These are phyloP conservation scores for Penicillium sp. DNA, from an alignment of 2,329 filamentous ascomycete genomes.

Conservation along the genomic window DNA sequence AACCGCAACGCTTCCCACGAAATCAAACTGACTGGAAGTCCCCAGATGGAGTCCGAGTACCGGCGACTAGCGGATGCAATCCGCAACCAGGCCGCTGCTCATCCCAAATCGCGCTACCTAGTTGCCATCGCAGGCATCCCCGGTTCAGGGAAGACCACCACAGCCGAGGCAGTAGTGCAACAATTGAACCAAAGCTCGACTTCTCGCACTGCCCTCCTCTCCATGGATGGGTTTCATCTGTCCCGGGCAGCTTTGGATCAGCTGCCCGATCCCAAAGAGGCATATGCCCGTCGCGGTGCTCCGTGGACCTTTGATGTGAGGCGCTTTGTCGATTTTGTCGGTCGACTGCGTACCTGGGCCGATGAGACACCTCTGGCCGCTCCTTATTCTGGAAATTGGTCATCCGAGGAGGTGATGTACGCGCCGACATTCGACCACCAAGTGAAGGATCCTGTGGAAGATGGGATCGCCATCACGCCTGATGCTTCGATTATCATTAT, in stretches of 20 bases:
- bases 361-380: conserved; percentile 15
- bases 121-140: conserved; percentile 34
- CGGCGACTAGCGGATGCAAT: conserved; percentile 19
- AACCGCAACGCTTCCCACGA: not conserved
- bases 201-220: conserved; percentile 23
- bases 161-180: conserved; percentile 28
- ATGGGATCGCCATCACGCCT: conserved; percentile 26
- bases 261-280: conserved; percentile 33
- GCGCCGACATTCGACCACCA: conserved; percentile 38
- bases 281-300: conserved; percentile 36
- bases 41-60: conserved; percentile 27
- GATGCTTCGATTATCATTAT: conserved; percentile 21
- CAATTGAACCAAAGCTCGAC: conserved; percentile 21
- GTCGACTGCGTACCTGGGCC: conserved; percentile 25
- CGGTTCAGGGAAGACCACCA: conserved; percentile 38
- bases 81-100: conserved; percentile 14
- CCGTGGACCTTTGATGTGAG: conserved; percentile 39
- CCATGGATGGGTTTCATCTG: conserved; percentile 42
- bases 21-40: not conserved
- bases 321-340: conserved; percentile 30
- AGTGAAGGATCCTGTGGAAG: conserved; percentile 34
- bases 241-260: conserved; percentile 29
- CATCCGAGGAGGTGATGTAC: conserved; percentile 16
- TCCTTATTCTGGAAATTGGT: conserved; percentile 6
- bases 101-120: conserved; percentile 21